Base-by-base conservation (phyloP, 2,329 filamentous ascomycete species). In the Neoascochyta sp. region DNA sequence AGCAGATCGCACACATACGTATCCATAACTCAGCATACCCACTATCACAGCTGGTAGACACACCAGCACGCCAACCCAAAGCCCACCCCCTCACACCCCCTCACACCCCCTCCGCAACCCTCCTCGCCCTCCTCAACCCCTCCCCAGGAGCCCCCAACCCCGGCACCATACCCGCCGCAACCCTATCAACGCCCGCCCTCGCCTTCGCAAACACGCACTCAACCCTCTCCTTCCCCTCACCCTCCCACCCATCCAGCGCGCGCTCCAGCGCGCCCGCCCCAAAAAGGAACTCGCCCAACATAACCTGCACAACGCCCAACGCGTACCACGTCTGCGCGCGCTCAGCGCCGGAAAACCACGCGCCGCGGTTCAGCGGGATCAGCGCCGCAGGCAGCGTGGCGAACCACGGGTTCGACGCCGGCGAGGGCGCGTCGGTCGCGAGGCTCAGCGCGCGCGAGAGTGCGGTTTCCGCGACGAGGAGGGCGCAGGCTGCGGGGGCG, bases 201-300 rank as follows among this genome's bases (percentile, higher is more conserved):
- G 52, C 51, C 38, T 41, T 45, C 20, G 38, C 48, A 45, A 62
- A 62, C 21, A 44, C 38, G 11, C 29, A 19, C 21, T 50, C 45
- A 2, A 55, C 47, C 27, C 39, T 47, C 13, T 32, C 31, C 10
- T 35, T 31, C 6, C 38, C 29, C 2, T 40, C 44, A 0, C 29
- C 29, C 9, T 30, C 24, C 40, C 41, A 43, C 24, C 56, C 24
- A 10, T 43, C 40, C 24, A 45, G 7, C 27, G 54, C 54, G 5
- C 58, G 38, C 32, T 62, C 58, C 32, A 59, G 39, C 27, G 57
- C 57, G 1, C 57, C 58, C 2, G 54, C 55, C 4, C 53, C 58
- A 23, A 61, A 62, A 16, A 62, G 22, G 21, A 40, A 45, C 34
- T 62, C 57, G 0, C 47, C 47, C 14, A 61, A n/a, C 7, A 36